These are phyloP conservation scores for Ustilago cynodontis DNA, from an alignment of 1,284 basidiomycete species.

Conservation along the genomic window DNA sequence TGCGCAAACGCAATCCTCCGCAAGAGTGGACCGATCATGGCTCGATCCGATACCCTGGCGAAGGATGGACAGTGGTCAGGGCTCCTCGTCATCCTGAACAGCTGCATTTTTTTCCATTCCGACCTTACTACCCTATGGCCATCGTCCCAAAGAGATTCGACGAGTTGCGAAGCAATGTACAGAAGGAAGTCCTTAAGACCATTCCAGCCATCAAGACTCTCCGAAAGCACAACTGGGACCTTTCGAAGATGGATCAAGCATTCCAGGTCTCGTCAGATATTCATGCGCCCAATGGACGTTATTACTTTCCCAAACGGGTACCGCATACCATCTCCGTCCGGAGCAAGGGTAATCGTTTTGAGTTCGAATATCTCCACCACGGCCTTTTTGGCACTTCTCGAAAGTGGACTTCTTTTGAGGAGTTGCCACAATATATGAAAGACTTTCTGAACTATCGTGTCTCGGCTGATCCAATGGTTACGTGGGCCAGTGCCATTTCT, in stretches of 20 bases:
- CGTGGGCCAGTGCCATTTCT: not conserved
- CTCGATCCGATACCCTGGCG: not conserved
- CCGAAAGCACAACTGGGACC: not conserved
- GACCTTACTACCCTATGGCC: no score
- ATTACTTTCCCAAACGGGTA: not conserved
- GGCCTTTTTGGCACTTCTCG: not conserved
- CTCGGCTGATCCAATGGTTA: not conserved
- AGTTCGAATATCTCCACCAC: not conserved
- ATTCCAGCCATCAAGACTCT: no score
- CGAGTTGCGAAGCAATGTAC: no score
- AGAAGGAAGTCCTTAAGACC: no score
- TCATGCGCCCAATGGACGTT: not conserved
- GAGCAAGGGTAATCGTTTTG: not conserved
- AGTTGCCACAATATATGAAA: not conserved
- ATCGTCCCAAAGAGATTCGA: no score
- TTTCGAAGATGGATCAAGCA: not conserved
- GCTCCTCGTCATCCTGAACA: not conserved
- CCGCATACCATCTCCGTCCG: not conserved
- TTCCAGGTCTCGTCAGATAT: not conserved
- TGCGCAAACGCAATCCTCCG: slow-evolving; percentile 8
- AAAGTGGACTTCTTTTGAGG: slow-evolving; percentile 2
- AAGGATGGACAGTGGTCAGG: not conserved
- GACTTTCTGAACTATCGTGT: not conserved
- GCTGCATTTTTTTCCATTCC: not conserved
- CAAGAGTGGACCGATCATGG: not conserved